Conservation (phyloP, 1,284 basidiomycete species). For the Trichosporon sp. region DNA sequence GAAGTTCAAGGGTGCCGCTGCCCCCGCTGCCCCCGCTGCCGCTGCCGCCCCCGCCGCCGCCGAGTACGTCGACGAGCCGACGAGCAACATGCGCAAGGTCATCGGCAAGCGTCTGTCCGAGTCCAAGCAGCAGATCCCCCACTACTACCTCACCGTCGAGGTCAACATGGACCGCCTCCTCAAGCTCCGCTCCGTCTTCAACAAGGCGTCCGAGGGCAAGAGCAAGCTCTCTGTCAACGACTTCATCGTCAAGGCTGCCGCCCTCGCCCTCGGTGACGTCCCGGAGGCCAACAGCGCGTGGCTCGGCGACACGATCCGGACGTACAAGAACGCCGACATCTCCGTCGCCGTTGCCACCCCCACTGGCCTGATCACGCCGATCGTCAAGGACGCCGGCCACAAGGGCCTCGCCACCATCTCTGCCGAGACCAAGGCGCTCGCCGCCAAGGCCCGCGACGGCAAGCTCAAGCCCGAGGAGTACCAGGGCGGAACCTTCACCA, state of each 20-base stretch:
- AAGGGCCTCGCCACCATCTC: slow-evolving; percentile 94
- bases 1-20: slow-evolving; percentile 69
- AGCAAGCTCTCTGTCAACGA: slow-evolving; percentile 97
- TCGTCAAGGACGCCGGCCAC: slow-evolving; percentile 87
- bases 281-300: slow-evolving; percentile 98
- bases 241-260: slow-evolving; percentile 94
- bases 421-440: slow-evolving; percentile 85
- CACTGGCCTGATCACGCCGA: slow-evolving; percentile 94
- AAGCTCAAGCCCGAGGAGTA: slow-evolving; percentile 96
- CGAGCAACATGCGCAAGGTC: slow-evolving; percentile 90
- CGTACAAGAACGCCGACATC: slow-evolving; percentile 97
- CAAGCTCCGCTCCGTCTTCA: slow-evolving; percentile 95
- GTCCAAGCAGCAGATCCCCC: slow-evolving; percentile 91
- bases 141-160: slow-evolving; percentile 95
- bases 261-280: slow-evolving; percentile 87
- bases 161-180: slow-evolving; percentile 91
- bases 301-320: slow-evolving; percentile 93
- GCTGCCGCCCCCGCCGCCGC: slow-evolving; percentile 57
- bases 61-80: slow-evolving; percentile 87
- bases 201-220: slow-evolving; percentile 73
- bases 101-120: slow-evolving; percentile 90
- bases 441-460: slow-evolving; percentile 92
- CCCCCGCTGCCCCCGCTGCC: slow-evolving; percentile 53
- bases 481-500: slow-evolving; percentile 98
- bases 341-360: slow-evolving; percentile 96